phyloP scores from a whole-genome alignment of 176 grass and related monocot genomes.

The Melocanna baccifera region DNA sequence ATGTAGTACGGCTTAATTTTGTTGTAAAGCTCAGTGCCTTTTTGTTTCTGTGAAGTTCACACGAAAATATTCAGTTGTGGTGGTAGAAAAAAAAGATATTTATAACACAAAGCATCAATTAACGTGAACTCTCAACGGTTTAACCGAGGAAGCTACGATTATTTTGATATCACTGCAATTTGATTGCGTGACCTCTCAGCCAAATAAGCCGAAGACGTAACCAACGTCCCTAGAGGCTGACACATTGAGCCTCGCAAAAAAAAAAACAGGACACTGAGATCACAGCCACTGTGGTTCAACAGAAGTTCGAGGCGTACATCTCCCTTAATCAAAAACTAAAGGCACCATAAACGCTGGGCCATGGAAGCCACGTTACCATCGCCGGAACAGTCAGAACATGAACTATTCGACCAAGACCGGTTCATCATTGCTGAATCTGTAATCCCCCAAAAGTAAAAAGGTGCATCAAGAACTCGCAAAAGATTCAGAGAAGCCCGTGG shows the following conservation, averaged over 20 bases:
- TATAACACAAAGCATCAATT: background rate
- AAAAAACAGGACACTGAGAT: background rate
- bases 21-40: background rate
- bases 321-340: background rate
- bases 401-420: background rate
- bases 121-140: background rate
- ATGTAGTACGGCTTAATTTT: background rate
- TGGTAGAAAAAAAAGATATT: background rate
- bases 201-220: background rate
- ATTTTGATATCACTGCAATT: background rate
- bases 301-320: background rate
- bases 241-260: too few species aligned
- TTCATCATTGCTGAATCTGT: background rate
- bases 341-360: background rate
- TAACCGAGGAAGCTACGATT: background rate
- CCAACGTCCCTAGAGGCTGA: background rate
- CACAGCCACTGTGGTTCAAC: background rate
- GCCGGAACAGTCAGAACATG: background rate
- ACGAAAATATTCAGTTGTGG: background rate
- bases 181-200: background rate
- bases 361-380: background rate
- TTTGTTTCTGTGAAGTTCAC: background rate
- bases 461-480: background rate
- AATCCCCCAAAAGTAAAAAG: background rate
- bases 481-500: background rate